Percentiles rank a stretch among this genome's conserved stretches.
Evolutionary conservation across 139 green algal species (phyloP).

Genomic region (Desmodesmus armatus): DNA sequence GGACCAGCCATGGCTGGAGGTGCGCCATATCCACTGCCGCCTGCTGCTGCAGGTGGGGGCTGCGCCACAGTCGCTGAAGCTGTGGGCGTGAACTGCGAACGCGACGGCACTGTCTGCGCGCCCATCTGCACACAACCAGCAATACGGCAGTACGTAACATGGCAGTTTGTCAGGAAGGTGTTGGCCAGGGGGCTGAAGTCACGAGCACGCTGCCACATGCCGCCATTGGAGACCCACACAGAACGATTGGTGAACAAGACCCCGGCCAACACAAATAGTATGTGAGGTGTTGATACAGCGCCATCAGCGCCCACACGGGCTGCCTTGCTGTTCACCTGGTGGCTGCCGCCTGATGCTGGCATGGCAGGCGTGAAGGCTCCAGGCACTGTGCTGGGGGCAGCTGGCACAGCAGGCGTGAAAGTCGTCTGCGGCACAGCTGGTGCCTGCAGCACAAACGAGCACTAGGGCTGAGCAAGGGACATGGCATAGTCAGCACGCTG

Average conservation of each 20-base stretch:
- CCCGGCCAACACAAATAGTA: too few relatives aligned
- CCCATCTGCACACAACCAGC: too few relatives aligned
- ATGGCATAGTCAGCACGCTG: neutral
- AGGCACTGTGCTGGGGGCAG: neutral
- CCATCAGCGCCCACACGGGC: too few relatives aligned
- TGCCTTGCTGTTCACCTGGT: slow-evolving; percentile 31
- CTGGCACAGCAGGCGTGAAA: slow-evolving; percentile 15
- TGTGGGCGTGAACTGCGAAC: slow-evolving; percentile 50
- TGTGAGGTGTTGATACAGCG: too few relatives aligned
- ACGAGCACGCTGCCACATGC: too few relatives aligned
- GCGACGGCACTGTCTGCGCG: neutral
- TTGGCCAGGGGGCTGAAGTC: too few relatives aligned
- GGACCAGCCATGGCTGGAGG: neutral
- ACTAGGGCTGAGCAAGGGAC: neutral
- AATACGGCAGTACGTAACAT: too few relatives aligned
- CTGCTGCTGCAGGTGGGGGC: slow-evolving; percentile 33
- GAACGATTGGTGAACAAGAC: too few relatives aligned
- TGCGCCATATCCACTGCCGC: slow-evolving; percentile 18
- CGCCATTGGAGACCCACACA: too few relatives aligned
- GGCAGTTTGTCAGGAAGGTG: too few relatives aligned
- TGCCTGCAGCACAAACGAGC: slow-evolving; percentile 6
- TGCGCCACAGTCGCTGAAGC: slow-evolving; percentile 38
- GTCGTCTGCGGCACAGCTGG: slow-evolving; percentile 13
- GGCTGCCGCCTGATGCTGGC: slow-evolving; percentile 20
- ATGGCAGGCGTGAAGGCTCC: slow-evolving; percentile 15